phyloP scores from a whole-genome alignment of 768 basidiomycete species.

The Rhizopogon vulgaris region DNA sequence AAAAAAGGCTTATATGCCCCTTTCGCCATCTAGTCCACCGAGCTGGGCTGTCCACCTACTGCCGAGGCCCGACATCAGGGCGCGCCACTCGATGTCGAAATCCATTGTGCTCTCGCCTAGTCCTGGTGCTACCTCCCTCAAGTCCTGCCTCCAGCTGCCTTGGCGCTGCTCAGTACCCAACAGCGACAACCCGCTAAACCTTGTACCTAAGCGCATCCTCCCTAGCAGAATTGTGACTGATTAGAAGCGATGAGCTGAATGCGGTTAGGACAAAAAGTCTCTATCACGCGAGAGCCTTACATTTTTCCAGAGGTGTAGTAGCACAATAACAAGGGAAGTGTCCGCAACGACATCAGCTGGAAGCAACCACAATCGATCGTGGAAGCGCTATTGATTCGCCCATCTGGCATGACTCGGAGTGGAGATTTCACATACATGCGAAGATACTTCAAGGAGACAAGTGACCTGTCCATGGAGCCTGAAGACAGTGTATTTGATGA shows the following conservation, averaged over 20 bases:
- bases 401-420: neutral
- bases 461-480: neutral
- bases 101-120: too few species aligned
- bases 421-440: neutral
- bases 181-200: too few species aligned
- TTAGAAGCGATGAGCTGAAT: neutral
- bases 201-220: too few species aligned
- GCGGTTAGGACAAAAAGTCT: neutral
- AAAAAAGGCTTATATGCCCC: too few species aligned
- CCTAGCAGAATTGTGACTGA: neutral
- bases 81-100: too few species aligned
- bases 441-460: neutral
- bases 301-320: neutral
- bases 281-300: neutral
- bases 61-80: too few species aligned
- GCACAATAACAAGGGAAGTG: neutral
- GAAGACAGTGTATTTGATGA: neutral
- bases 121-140: too few species aligned
- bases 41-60: too few species aligned
- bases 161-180: too few species aligned
- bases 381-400: neutral
- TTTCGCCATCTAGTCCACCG: too few species aligned
- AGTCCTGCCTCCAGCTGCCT: too few species aligned
- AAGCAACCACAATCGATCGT: neutral
- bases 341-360: neutral